These are phyloP conservation scores for Paraphoma chrysanthemicola DNA, from an alignment of 2,329 filamentous ascomycete species.

Conservation along the genomic window DNA sequence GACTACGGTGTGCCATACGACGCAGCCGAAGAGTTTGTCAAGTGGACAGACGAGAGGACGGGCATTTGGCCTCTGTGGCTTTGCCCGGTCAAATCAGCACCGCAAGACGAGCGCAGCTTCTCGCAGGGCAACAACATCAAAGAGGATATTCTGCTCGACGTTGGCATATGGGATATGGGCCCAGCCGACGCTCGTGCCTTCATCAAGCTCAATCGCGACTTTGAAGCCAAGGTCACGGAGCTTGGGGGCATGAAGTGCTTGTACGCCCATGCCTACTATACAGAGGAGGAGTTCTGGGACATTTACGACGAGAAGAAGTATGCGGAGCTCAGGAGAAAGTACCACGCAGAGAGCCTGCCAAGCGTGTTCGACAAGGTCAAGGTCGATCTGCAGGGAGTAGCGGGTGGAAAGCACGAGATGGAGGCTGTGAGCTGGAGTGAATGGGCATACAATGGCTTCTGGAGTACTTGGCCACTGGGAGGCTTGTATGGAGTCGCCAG, in stretches of 20 bases:
- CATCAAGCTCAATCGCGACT: constrained; percentile 70
- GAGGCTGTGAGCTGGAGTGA: constrained; percentile 31
- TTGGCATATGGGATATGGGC: constrained; percentile 82
- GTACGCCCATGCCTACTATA: constrained; percentile 86
- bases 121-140: constrained; percentile 38
- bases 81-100: constrained; percentile 56
- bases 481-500: constrained; percentile 50
- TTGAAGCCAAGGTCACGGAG: constrained; percentile 73
- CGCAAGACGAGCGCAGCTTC: constrained; percentile 33
- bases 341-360: constrained; percentile 68
- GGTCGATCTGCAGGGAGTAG: constrained; percentile 50
- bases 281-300: constrained; percentile 72
- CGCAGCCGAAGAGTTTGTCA: constrained; percentile 59
- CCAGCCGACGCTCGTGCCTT: constrained; percentile 64
- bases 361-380: constrained; percentile 73
- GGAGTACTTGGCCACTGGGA: constrained; percentile 46
- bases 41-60: constrained; percentile 58
- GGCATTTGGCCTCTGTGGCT: constrained; percentile 66
- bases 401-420: constrained; percentile 12
- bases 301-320: constrained; percentile 70
- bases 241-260: constrained; percentile 86
- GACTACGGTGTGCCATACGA: constrained; percentile 66
- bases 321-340: constrained; percentile 67
- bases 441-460: constrained; percentile 35
- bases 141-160: constrained; percentile 44